phyloP scores from a whole-genome alignment of 1,284 basidiomycete species.

The Xerocomus cyaneibrunnescens region DNA sequence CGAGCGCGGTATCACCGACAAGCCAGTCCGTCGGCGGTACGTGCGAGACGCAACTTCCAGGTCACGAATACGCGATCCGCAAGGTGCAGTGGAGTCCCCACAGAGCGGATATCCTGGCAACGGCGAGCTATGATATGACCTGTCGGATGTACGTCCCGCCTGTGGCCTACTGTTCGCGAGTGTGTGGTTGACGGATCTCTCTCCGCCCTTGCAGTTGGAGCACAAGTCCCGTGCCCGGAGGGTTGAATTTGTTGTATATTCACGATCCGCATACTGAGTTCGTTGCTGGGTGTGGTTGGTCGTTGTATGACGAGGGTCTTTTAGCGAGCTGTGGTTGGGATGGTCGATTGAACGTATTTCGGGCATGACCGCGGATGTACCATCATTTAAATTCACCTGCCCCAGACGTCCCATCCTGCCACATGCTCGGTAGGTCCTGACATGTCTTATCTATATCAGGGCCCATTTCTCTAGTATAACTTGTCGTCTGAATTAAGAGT shows the following conservation, averaged over 20 bases:
- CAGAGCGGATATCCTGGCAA: constrained; percentile 75
- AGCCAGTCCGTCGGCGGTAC: constrained; percentile 59
- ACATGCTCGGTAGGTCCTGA: too few species aligned
- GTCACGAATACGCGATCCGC: constrained; percentile 81
- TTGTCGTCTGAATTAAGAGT: too few species aligned
- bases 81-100: constrained; percentile 82
- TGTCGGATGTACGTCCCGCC: constrained; percentile 74
- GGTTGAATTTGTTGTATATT: constrained; percentile 60
- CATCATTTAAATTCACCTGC: not conserved
- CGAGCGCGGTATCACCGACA: constrained; percentile 48
- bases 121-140: constrained; percentile 95
- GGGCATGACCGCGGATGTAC: constrained; percentile 38
- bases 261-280: constrained; percentile 94
- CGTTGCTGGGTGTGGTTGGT: constrained; percentile 90
- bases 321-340: constrained; percentile 93
- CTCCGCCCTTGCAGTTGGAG: constrained; percentile 53
- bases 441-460: too few species aligned
- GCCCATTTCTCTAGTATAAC: too few species aligned
- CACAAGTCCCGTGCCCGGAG: constrained; percentile 51
- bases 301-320: constrained; percentile 80
- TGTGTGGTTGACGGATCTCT: not conserved
- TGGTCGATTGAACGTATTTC: constrained; percentile 77
- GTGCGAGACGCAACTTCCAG: constrained; percentile 66
- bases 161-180: not conserved
- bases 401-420: too few species aligned